Evolutionary conservation across 139 green algal genomes (phyloP), one percentile per base, ranked within the genome.

Genomic region (Monoraphidium neglectum): DNA sequence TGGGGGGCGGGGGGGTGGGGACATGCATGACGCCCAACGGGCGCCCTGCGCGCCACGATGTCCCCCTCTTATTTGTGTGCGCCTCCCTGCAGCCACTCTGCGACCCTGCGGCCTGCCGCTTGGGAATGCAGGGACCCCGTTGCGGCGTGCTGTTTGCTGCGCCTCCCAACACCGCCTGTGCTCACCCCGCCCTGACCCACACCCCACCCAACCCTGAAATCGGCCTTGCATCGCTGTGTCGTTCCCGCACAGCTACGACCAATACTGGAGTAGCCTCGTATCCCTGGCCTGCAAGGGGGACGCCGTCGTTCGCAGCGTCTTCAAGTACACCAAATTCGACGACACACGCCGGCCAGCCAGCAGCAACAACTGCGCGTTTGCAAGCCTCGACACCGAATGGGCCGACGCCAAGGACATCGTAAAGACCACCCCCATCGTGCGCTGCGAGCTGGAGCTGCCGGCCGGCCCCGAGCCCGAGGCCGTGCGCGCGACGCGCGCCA

Each of bases 401-500:
- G 6, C 6, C 24, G 24, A 23, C 5, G 60, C 10, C 16, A 18
- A 12, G 16, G 15, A 12, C 6, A 32, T 26, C 40, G 28, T 13
- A 67, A 12, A 16, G 21, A 6, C 32, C 30, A 43, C 30, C 36
- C 15, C 37, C 24, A 36, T 70, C 37, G 26, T 70, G 8, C 63
- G 63, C 2, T 70, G 63, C 40, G 36, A 70, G 63, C 63, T 70
- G 63, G 8, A 49, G 64, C 64, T 70, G 64, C 64, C 38, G 13
- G 3, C 64, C 15, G 38, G 24, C 5, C 8, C 24, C 21, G 64
- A 38, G 37, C 53, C 37, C 1, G 64, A 70, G 38, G 38, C 38
- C 1, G 36, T 54, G 63, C 36, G 63, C 2, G 63, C 63, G 3
- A 1, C 51, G 63, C 36, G 36, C 5, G 23, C 36, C 5, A 70